Percentiles rank a stretch among this genome's conserved stretches.
Conservation (phyloP, 2,329 filamentous ascomycete species). For the Aspergillus arachidicola region DNA sequence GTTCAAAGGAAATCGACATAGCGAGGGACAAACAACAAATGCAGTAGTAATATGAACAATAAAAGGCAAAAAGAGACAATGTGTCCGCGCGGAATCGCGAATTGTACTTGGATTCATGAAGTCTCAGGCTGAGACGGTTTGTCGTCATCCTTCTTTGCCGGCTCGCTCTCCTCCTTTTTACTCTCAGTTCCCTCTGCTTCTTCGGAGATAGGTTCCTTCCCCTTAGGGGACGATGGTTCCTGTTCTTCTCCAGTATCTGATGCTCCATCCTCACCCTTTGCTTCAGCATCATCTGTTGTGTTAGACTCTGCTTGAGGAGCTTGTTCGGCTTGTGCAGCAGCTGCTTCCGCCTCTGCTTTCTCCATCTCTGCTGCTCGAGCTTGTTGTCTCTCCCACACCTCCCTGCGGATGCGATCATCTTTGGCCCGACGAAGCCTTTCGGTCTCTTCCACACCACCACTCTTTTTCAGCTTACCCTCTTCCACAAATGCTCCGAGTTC, state of each 20-base stretch:
- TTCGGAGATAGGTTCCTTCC: neutral
- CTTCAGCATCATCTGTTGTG: slow-evolving; percentile 10
- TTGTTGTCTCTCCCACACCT: slow-evolving; percentile 63
- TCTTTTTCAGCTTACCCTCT: slow-evolving; percentile 93
- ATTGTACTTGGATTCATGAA: neutral
- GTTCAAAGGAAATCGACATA: neutral
- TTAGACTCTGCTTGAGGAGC: neutral
- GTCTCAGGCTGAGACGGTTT: neutral
- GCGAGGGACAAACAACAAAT: neutral
- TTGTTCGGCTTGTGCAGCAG: slow-evolving; percentile 23
- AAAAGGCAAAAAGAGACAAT: neutral
- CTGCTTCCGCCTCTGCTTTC: slow-evolving; percentile 34
- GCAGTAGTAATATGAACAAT: neutral
- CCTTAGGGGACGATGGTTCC: neutral
- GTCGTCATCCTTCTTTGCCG: slow-evolving; percentile 1
- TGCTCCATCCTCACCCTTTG: slow-evolving; percentile 8
- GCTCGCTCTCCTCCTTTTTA: neutral
- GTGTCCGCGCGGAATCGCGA: neutral
- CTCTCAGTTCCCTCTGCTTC: neutral
- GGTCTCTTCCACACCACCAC: slow-evolving; percentile 89
- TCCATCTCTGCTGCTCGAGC: slow-evolving; percentile 55
- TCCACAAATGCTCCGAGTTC: slow-evolving; percentile 84
- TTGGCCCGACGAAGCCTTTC: slow-evolving; percentile 81
- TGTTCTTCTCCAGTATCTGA: neutral
- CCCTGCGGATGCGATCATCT: slow-evolving; percentile 81